Evolutionary conservation across 2,329 filamentous ascomycete species (phyloP).

Genomic region (Trichoderma sp.): DNA sequence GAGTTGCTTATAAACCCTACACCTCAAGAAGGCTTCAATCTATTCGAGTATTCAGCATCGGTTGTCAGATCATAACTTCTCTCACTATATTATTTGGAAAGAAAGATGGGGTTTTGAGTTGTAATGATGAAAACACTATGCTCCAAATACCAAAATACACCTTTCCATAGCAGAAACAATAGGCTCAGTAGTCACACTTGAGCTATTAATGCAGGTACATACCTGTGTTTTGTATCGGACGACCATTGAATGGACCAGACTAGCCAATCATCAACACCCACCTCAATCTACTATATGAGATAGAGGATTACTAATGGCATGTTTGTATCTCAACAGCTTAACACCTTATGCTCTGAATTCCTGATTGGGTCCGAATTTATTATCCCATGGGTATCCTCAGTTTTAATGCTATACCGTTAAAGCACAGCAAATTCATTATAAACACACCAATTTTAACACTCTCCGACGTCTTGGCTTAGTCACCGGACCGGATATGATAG

Average conservation of each 20-base stretch:
- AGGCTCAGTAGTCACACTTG: too few relatives aligned
- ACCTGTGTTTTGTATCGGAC: background rate
- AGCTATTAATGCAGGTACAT: background rate
- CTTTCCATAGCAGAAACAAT: too few relatives aligned
- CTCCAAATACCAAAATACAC: too few relatives aligned
- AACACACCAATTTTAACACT: background rate
- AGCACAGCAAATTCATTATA: background rate
- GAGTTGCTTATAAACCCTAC: background rate
- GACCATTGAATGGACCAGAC: background rate
- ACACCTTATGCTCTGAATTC: background rate
- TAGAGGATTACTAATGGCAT: background rate
- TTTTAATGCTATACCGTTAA: background rate
- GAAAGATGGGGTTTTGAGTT: background rate
- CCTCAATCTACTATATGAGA: background rate
- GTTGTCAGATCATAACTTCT: background rate
- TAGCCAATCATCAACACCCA: background rate
- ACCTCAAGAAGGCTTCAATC: background rate
- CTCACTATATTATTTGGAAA: background rate
- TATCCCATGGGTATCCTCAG: background rate
- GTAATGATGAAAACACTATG: too few relatives aligned
- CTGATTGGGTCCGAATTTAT: background rate
- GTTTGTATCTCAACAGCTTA: background rate
- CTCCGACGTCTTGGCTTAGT: background rate
- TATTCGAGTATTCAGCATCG: background rate
- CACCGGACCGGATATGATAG: conserved; percentile 13